Evolutionary conservation across 192 early-diverging fungal genomes (phyloP), one percentile per base, ranked within the genome.

Genomic region (Mycoemilia scoparia): DNA sequence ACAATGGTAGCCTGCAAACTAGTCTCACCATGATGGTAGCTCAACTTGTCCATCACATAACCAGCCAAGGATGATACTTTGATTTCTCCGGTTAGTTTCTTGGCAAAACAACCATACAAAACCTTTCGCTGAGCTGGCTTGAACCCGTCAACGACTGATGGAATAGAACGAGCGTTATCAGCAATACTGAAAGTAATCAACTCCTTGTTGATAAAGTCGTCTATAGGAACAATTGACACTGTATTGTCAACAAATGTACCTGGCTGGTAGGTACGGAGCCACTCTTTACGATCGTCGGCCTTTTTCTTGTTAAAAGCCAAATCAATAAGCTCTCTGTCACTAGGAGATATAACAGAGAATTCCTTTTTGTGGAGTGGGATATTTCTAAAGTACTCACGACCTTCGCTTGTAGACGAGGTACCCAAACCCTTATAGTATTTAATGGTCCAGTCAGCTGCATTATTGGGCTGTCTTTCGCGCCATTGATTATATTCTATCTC

Each of bases 391-490:
- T 98, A 98, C 49, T 82, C 66, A 57, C 79, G 82, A 4, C 84
- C 85, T 38, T 98, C 90, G 7, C 66, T 49, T 23, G 71, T 67
- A 12, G 71, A 74, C 32, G 74, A 82, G 5, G 89, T 90, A 56
- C 92, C 92, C 54, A 97, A 57, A 72, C 89, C 90, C 74, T 98
- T 95, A 55, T 82, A 98, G 71, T 98, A 98, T 58, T 95, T 98
- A 33, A 80, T 69, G 17, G 40, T 60, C 82, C 84, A 98, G 11
- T 73, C 76, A 35, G 73, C 75, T 1, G 75, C 76, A 18, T 75
- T 55, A 17, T 81, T 65, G 29, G 80, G 64, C 21, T 53, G 49
- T 29, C 43, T 33, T 23, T 69, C 73, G 48, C 71, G 70, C 90
- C 90, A 98, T 25, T 50, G 35, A 51, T 91, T 79, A 40, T 84